These are phyloP conservation scores for Lipomyces oligophaga DNA, from an alignment of 805 yeast genomes.

Conservation along the genomic window DNA sequence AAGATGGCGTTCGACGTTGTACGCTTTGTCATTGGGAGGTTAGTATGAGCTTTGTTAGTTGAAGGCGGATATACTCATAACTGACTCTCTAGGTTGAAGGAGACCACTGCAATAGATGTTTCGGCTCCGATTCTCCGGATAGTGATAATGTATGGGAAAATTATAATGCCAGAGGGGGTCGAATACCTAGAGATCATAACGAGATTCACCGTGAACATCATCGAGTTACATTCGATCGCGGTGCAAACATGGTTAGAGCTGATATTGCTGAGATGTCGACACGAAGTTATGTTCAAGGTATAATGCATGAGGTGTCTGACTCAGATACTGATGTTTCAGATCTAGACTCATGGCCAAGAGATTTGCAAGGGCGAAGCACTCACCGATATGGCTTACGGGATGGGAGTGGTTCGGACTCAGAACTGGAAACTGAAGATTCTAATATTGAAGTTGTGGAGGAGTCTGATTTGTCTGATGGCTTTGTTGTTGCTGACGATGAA, in stretches of 20 bases:
- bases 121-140: not conserved
- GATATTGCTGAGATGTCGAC: too few species aligned
- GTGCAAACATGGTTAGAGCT: too few species aligned
- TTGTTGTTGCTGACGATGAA: not conserved
- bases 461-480: not conserved
- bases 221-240: not conserved
- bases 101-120: not conserved
- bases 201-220: not conserved
- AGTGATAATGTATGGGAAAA: not conserved
- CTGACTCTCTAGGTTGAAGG: not conserved
- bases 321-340: too few species aligned
- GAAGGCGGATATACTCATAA: not conserved
- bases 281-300: too few species aligned
- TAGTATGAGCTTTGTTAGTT: not conserved
- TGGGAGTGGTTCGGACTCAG: not conserved
- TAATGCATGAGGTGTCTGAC: too few species aligned
- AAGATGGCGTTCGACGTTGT: slow-evolving; percentile 67
- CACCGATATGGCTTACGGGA: not conserved
- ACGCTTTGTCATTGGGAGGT: slow-evolving; percentile 69
- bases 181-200: not conserved
- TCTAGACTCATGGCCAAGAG: too few species aligned
- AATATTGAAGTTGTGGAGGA: not conserved
- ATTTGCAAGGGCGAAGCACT: not conserved
- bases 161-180: not conserved
- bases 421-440: not conserved